Evolutionary conservation across 257 asterid genomes (phyloP), one percentile per base, ranked within the genome.

Genomic region (Jaltomata sinuosa): DNA sequence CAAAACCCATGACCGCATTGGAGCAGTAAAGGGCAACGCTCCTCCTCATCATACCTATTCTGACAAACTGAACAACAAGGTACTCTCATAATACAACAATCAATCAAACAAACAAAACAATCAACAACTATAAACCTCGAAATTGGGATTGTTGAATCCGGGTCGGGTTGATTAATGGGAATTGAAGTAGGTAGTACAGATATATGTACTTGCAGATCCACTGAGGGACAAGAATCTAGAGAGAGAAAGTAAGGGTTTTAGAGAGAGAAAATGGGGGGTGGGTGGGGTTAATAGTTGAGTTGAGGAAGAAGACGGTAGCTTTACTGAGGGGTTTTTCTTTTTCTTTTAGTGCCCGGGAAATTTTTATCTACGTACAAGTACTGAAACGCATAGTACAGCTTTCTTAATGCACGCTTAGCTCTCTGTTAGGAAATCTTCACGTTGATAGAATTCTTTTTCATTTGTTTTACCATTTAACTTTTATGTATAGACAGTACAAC

Each of bases 1-100:
- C 99, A 96, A 91, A 93, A 96, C 67, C 98, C 95, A 83, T 96
- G 99, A 87, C 99, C 99, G 91, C 99, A 96, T 92, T 94, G 99
- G 89, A 96, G 98, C 82, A 93, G 88, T 59, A 96, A 91, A 61
- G 99, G 99, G 86, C 98, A 96, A 85, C 98, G 89, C 85, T 93
- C 98, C 52, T 91, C 99, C 87, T 96, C 99, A 92, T 91, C 90
- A 91, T 92, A 96, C 92, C 91, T 92, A 91, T 90, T 93, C 87
- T 96, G 93, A 86, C 99, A 96, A 72, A 96, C 98, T 79, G 97
- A 91, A 84, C 99, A 96, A 76, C 93, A 90, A 62, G 98, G 97
- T 71, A 89, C 91, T 94, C 93, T 89, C 98, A 93, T 96, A 64
- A 34, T 81, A 53, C 65, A 25, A 81, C 29, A 81, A 62, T 11